Evolutionary conservation across 257 asterid genomes (phyloP).

Genomic region (Vinca minor): DNA sequence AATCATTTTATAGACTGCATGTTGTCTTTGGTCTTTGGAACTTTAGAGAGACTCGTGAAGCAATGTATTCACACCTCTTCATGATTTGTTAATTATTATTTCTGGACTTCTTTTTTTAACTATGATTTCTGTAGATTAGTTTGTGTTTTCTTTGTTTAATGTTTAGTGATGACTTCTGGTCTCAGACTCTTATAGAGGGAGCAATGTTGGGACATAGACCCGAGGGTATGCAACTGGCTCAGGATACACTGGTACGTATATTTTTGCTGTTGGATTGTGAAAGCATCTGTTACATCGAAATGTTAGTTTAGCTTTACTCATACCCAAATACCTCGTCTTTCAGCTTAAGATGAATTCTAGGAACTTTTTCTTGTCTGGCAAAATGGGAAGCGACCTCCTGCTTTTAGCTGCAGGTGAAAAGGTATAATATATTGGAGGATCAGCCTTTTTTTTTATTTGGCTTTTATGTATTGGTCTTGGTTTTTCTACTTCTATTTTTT

Average conservation of each 20-base stretch:
- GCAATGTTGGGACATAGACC: conserved; percentile 83
- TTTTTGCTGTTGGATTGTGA: conserved; percentile 2
- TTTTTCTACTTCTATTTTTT: neutral
- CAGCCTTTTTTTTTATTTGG: neutral
- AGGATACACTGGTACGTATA: conserved; percentile 65
- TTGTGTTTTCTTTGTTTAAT: no score
- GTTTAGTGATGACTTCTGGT: neutral
- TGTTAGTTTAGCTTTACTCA: neutral
- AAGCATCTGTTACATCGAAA: neutral
- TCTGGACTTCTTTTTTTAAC: neutral
- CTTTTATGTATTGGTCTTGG: neutral
- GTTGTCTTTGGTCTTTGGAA: neutral
- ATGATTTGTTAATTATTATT: neutral
- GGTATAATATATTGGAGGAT: conserved; percentile 30
- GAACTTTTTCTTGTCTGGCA: conserved; percentile 37
- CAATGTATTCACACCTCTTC: neutral
- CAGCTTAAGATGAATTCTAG: conserved; percentile 55
- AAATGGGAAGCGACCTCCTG: conserved; percentile 66
- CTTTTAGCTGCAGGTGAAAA: conserved; percentile 80
- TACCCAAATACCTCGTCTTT: neutral
- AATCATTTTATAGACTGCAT: neutral
- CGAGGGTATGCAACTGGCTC: conserved; percentile 85
- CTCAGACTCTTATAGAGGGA: conserved; percentile 75
- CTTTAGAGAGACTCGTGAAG: neutral
- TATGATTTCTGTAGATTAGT: no score